Conservation (phyloP, 345 rosid genomes). For the Luvunga scandens region DNA sequence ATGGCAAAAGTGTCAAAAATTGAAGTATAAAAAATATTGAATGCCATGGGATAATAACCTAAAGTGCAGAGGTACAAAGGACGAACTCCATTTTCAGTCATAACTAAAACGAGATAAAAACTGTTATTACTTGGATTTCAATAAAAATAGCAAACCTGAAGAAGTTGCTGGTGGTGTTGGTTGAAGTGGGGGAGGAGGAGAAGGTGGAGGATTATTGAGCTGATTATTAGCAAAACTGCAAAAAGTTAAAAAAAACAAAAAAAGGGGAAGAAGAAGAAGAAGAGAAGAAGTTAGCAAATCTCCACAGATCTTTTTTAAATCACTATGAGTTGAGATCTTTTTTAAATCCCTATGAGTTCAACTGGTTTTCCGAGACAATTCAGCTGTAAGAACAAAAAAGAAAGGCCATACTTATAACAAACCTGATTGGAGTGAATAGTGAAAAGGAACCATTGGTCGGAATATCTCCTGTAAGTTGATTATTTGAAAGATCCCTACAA, state of each 20-base stretch:
- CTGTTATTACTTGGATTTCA: not conserved
- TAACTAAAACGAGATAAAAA: not conserved
- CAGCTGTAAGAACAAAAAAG: not conserved
- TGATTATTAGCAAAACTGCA: conserved; percentile 59
- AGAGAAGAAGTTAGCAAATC: conserved; percentile 25
- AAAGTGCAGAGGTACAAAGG: not conserved
- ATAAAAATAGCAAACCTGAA: conserved; percentile 43
- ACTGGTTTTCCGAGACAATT: conserved; percentile 7
- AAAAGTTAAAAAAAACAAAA: not conserved
- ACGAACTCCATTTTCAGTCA: not conserved
- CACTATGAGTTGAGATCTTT: too few species aligned
- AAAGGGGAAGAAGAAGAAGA: too few species aligned
- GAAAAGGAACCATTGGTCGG: conserved; percentile 87
- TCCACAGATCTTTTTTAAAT: not conserved
- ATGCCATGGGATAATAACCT: not conserved
- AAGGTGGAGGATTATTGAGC: conserved; percentile 20
- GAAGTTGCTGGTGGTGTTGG: conserved; percentile 32
- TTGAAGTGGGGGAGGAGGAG: conserved; percentile 59
- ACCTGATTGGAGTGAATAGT: conserved; percentile 76
- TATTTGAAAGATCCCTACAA: conserved; percentile 85
- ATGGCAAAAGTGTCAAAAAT: not conserved
- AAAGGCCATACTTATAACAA: conserved; percentile 14
- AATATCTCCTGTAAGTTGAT: conserved; percentile 54
- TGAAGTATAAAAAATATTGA: not conserved
- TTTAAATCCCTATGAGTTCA: not conserved